Base-by-base conservation (phyloP, 2,329 filamentous ascomycete species). In the Aspergillus nomiae region DNA sequence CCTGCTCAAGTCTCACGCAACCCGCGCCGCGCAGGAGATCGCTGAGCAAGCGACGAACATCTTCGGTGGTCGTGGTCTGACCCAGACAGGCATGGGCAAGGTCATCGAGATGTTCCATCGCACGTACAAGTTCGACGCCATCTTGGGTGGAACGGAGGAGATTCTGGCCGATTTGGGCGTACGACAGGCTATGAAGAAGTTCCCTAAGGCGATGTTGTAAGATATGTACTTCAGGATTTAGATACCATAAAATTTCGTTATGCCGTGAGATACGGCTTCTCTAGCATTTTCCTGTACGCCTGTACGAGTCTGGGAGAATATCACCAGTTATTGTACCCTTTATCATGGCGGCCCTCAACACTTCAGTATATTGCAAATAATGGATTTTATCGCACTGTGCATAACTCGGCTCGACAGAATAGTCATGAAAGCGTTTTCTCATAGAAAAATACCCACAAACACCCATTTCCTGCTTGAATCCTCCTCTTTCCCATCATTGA, bases 1-100 rank as follows among this genome's bases (percentile, higher is more conserved):
- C 10, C 83, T 96, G 26, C 85, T 96, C 63, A 96, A 96, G 81
- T 91, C 90, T 77, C 90, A 88, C 77, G 82, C 84, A 54, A 96
- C 92, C 6, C 86, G 91, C 36, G 87, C 88, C 46, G 90, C 92
- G 1, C 91, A 94, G 75, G 92, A 95, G 73, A 88, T 94, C 69
- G 92, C 92, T 64, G 92, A 95, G 75, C 90, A 94, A 72, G 86
- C 91, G 2, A 89, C 92, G 6, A 92, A 95, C 74, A 94, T 96
- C 73, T 96, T 93, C 78, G 92, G 92, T 54, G 92, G 92, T 8
- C 85, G 92, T 60, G 92, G 88, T 4, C 78, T 96, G 10, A 96
- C 92, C 0, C 89, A 93, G 79, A 86, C 86, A 0, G 92, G 92
- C 19, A 96, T 96, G 92, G 92, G 92, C 55, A 85, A 86, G 58